These are phyloP conservation scores for Eucalyptus curtisii DNA, from an alignment of 345 rosid genomes.

Conservation along the genomic window DNA sequence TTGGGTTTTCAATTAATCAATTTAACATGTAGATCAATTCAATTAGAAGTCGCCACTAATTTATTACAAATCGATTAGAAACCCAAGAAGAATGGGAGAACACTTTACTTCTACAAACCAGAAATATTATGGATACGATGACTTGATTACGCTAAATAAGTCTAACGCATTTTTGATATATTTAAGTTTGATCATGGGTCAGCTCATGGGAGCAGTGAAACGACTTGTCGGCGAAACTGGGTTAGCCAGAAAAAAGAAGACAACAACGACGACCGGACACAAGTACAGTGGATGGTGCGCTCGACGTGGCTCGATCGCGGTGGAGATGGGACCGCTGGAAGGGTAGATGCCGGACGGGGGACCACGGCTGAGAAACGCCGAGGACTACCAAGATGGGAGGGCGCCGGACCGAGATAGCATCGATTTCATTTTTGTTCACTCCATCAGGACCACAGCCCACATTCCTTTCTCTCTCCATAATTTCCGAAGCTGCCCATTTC, in stretches of 20 bases:
- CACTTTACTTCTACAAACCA: no score
- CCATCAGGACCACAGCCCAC: no score
- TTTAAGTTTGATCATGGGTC: fast-evolving
- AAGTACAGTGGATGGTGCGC: not conserved
- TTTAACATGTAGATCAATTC: not conserved
- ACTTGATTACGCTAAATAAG: not conserved
- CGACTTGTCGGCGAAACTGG: not conserved
- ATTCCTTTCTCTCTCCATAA: no score
- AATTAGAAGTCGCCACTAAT: not conserved
- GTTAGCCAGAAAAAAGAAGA: not conserved
- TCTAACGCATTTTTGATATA: no score
- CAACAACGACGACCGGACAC: fast-evolving
- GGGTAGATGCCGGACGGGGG: not conserved
- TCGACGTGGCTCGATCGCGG: fast-evolving
- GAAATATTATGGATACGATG: fast-evolving
- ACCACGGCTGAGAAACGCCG: not conserved
- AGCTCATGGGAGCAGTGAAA: not conserved
- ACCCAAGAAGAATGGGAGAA: no score
- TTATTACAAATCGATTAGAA: no score
- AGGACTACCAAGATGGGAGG: not conserved
- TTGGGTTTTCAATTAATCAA: not conserved
- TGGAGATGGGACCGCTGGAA: not conserved
- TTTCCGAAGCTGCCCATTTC: no score
- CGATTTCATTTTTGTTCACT: no score
- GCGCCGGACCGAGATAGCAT: not conserved